Evolutionary conservation across 805 yeast species (phyloP).

Genomic region (Wickerhamomyces silvicola): DNA sequence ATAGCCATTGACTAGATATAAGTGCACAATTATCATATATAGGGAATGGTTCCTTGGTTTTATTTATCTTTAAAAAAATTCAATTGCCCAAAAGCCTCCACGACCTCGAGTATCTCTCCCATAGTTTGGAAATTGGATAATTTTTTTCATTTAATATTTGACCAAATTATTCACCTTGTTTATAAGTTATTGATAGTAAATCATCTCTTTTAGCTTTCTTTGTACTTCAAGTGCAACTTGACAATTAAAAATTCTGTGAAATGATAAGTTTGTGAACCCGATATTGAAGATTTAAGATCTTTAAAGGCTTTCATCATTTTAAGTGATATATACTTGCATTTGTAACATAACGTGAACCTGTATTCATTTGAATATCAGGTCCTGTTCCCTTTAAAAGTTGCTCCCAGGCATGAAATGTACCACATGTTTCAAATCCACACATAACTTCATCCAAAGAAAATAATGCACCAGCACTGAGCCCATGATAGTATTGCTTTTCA

Average conservation of each 20-base stretch:
- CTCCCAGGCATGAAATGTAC: constrained; percentile 41
- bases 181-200: constrained; percentile 33
- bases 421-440: constrained; percentile 51
- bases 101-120: constrained; percentile 50
- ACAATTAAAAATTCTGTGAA: constrained; percentile 40
- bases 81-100: constrained; percentile 51
- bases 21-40: constrained; percentile 22
- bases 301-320: constrained; percentile 30
- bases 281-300: constrained; percentile 21
- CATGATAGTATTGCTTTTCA: constrained; percentile 43
- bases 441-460: constrained; percentile 48
- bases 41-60: constrained; percentile 40
- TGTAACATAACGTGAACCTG: constrained; percentile 45
- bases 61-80: constrained; percentile 41
- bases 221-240: constrained; percentile 41
- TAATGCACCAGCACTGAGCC: constrained; percentile 40
- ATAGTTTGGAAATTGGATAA: constrained; percentile 28
- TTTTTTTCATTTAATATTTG: constrained; percentile 23
- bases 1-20: constrained; percentile 28
- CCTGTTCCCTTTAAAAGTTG: constrained; percentile 30
- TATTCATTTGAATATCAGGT: constrained; percentile 43
- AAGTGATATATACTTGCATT: constrained; percentile 37
- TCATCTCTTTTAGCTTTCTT: constrained; percentile 29
- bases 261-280: constrained; percentile 46
- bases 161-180: constrained; percentile 39